These are phyloP conservation scores for Aspergillus ochraceoroseus DNA, from an alignment of 2,329 filamentous ascomycete genomes.

Conservation along the genomic window DNA sequence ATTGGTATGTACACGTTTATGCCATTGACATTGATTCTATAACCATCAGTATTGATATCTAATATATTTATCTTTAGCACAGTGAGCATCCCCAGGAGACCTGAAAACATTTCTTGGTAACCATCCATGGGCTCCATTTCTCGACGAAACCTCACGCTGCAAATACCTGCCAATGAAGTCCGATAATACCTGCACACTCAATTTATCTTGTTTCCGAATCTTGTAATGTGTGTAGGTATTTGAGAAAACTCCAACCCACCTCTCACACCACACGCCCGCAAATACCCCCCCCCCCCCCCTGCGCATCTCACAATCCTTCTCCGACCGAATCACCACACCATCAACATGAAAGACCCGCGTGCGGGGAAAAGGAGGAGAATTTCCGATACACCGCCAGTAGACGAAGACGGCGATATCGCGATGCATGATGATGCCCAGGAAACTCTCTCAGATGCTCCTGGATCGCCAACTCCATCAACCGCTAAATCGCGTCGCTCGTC, in stretches of 20 bases:
- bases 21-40: too few species aligned
- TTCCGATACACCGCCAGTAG: constrained; percentile 24
- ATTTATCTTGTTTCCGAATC: neutral
- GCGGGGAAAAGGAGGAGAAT: constrained; percentile 37
- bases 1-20: neutral
- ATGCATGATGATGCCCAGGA: constrained; percentile 26
- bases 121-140: neutral
- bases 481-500: constrained; percentile 26
- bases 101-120: neutral
- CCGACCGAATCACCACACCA: neutral
- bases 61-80: too few species aligned
- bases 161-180: constrained; percentile 1
- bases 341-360: constrained; percentile 33
- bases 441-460: constrained; percentile 14
- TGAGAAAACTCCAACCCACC: neutral
- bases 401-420: constrained; percentile 31
- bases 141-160: neutral
- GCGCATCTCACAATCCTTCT: neutral
- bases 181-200: neutral
- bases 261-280: neutral
- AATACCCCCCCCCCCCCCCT: neutral
- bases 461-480: constrained; percentile 18
- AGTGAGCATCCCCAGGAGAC: too few species aligned
- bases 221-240: neutral
- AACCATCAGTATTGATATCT: neutral